Percentiles rank a stretch among this genome's conserved stretches.
These are phyloP conservation scores for Abortiporus biennis DNA, from an alignment of 1,284 basidiomycete species.

Conservation along the genomic window DNA sequence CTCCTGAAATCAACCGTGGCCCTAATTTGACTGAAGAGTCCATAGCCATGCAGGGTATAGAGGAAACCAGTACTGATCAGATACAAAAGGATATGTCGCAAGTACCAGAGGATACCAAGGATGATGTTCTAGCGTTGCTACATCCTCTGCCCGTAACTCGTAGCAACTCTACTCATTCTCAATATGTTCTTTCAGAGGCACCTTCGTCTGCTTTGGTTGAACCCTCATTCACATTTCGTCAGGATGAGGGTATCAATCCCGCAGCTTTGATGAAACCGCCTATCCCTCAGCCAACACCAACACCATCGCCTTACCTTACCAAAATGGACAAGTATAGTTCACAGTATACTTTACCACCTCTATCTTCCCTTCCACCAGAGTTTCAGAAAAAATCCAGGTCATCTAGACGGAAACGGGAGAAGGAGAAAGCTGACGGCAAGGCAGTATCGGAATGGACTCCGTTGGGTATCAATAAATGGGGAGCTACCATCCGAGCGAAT, in stretches of 20 bases:
- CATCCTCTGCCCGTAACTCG: too few species aligned
- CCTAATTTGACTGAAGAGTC: too few species aligned
- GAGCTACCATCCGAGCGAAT: constrained; percentile 63
- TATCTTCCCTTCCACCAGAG: constrained; percentile 57
- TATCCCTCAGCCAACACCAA: neutral
- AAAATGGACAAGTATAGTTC: constrained; percentile 29
- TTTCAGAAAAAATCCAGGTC: constrained; percentile 56
- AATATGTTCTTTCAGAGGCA: constrained; percentile 4
- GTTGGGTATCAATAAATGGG: constrained; percentile 68
- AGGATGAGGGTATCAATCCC: neutral
- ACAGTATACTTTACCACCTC: constrained; percentile 54
- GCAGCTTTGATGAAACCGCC: neutral
- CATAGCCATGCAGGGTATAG: neutral
- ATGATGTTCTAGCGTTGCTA: too few species aligned
- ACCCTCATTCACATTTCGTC: constrained; percentile 1
- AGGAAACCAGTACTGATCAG: too few species aligned
- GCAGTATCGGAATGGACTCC: constrained; percentile 57
- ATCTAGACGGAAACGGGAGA: constrained; percentile 46
- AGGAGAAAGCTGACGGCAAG: constrained; percentile 39
- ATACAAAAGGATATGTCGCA: too few species aligned
- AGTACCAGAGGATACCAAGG: too few species aligned
- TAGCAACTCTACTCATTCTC: constrained; percentile 1
- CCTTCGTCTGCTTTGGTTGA: constrained; percentile 1
- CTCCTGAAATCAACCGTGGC: too few species aligned
- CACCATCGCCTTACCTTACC: neutral